Conservation (phyloP, 164 flowering plant species). For the Macadamia integrifolia region DNA sequence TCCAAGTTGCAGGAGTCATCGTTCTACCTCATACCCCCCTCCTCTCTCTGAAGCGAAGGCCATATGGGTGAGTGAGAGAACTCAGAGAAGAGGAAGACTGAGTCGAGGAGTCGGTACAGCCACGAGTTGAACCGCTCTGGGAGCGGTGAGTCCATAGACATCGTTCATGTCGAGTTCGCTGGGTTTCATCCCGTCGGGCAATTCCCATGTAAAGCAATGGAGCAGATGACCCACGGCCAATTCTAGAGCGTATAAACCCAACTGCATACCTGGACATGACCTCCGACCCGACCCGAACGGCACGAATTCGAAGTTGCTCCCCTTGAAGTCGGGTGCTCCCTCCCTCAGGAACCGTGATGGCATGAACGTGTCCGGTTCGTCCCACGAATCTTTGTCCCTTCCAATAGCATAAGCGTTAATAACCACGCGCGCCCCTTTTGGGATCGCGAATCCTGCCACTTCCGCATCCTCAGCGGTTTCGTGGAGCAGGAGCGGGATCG, state of each 20-base stretch:
- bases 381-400: background rate
- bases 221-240: conserved; percentile 58
- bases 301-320: conserved; percentile 49
- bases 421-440: background rate
- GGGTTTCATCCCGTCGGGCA: conserved; percentile 84
- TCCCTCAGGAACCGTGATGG: background rate
- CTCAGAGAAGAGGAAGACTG: conserved; percentile 27
- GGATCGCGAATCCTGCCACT: background rate
- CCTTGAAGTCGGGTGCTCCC: background rate
- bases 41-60: too few relatives aligned
- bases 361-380: background rate
- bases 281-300: conserved; percentile 91
- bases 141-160: conserved; percentile 77
- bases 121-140: conserved; percentile 48
- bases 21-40: too few relatives aligned
- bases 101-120: conserved; percentile 59
- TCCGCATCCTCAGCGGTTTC: background rate
- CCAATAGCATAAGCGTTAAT: background rate
- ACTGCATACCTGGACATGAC: conserved; percentile 86
- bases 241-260: conserved; percentile 65
- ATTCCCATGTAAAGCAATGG: conserved; percentile 66
- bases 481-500: background rate
- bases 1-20: too few relatives aligned
- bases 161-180: conserved; percentile 69
- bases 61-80: too few relatives aligned